Evolutionary conservation across 2,329 filamentous ascomycete genomes (phyloP).

Genomic region (Phialocephala sp.): DNA sequence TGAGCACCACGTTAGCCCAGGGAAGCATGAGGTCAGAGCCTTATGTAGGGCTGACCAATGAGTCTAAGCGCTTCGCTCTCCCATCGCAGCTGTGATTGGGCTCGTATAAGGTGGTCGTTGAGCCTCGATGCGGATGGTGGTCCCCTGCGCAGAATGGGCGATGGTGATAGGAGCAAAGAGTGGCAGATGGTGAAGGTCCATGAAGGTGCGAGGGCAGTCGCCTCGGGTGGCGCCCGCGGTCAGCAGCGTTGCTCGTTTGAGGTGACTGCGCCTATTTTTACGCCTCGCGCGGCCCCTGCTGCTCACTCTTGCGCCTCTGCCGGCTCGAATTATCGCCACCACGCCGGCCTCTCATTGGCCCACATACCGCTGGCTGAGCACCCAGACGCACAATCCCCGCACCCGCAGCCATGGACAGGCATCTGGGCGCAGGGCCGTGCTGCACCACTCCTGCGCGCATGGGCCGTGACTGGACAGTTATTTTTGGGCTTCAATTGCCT

Average conservation of each 20-base stretch:
- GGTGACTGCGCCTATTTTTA: not conserved
- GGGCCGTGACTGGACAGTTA: constrained; percentile 13
- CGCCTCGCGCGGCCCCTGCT: not conserved
- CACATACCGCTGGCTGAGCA: constrained; percentile 14
- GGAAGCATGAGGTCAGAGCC: constrained; percentile 7
- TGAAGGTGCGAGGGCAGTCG: not conserved
- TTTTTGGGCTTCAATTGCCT: constrained; percentile 13
- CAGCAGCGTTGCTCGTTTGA: too few species aligned
- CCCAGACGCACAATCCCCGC: constrained; percentile 10
- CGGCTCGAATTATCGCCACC: not conserved
- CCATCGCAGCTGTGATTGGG: not conserved
- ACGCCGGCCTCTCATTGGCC: not conserved
- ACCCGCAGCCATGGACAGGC: constrained; percentile 13
- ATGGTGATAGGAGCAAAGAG: constrained; percentile 8
- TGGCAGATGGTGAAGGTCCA: not conserved
- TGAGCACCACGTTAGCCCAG: constrained; percentile 16
- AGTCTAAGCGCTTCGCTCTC: not conserved
- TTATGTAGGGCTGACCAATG: constrained; percentile 9
- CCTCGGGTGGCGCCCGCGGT: too few species aligned
- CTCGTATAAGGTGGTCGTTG: not conserved
- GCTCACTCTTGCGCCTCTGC: constrained; percentile 1
- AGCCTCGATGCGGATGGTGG: not conserved
- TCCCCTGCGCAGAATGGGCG: not conserved
- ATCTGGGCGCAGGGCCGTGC: constrained; percentile 7
- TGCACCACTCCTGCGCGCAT: constrained; percentile 1